Percentiles rank a stretch among this genome's conserved stretches.
phyloP scores from a whole-genome alignment of 2,329 filamentous ascomycete genomes.

The Fusarium miscanthi region DNA sequence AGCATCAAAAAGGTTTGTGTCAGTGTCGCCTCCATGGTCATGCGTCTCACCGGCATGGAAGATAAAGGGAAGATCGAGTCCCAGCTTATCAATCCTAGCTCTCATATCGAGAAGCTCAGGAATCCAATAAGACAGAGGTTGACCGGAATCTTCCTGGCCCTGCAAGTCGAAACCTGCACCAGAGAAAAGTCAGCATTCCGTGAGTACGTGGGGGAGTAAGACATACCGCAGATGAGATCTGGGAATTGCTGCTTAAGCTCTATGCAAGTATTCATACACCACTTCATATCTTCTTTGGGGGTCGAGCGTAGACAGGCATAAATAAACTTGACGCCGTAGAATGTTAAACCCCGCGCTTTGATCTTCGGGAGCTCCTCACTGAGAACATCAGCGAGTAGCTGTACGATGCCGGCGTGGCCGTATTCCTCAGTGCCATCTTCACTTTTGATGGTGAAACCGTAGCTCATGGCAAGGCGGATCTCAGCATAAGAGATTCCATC shows the following conservation, averaged over 20 bases:
- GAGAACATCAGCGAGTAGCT: neutral
- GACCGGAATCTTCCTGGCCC: neutral
- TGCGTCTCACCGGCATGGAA: neutral
- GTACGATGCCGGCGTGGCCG: neutral
- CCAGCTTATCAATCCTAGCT: neutral
- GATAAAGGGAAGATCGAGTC: neutral
- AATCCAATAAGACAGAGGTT: neutral
- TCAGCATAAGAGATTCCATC: neutral
- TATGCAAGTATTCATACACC: neutral
- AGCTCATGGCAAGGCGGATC: neutral
- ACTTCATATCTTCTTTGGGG: neutral
- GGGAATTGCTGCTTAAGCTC: neutral
- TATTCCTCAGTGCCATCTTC: neutral
- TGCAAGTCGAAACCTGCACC: neutral
- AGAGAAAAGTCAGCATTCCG: neutral
- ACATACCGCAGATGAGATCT: neutral
- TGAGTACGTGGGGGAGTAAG: neutral
- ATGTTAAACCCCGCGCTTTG: neutral
- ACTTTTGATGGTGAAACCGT: neutral
- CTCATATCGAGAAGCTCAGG: neutral
- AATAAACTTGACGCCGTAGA: neutral
- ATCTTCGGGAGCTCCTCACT: neutral
- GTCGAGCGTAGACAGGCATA: neutral
- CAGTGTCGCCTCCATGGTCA: neutral
- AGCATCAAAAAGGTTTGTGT: neutral